Conservation (phyloP, 1,139 yeast species). For the Taphrina pruni region DNA sequence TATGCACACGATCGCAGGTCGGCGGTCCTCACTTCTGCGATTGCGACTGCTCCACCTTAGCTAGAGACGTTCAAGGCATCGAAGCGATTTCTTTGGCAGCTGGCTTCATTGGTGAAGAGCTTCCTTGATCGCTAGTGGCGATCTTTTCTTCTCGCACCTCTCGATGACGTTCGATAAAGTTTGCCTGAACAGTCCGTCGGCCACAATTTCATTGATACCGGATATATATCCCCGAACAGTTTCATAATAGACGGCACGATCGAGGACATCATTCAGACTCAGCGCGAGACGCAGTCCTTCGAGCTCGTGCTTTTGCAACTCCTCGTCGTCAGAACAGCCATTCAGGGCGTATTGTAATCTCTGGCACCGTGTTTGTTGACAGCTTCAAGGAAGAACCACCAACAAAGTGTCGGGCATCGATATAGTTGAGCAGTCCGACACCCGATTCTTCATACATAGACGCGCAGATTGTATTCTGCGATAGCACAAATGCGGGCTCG, state of each 20-base stretch:
- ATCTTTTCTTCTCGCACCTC: neutral
- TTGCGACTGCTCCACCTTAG: too few relatives aligned
- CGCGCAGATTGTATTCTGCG: neutral
- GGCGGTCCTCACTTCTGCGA: too few relatives aligned
- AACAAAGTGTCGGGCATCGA: neutral
- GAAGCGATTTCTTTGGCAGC: neutral
- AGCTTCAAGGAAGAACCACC: neutral
- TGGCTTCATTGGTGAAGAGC: constrained; percentile 7
- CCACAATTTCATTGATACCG: neutral
- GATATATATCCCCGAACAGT: neutral
- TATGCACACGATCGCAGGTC: too few relatives aligned
- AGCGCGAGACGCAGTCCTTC: neutral
- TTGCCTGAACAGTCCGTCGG: neutral
- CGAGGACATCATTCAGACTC: neutral
- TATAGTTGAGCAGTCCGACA: neutral
- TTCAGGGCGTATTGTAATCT: neutral
- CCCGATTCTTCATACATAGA: neutral
- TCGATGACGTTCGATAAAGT: neutral
- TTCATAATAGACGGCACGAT: neutral
- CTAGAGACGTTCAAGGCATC: too few relatives aligned
- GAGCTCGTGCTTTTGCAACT: neutral
- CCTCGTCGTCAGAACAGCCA: neutral
- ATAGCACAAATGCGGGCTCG: neutral
- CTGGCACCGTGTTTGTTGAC: neutral
- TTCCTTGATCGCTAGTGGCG: neutral